A percentile compares a stretch with the other conserved stretches of the same genome.
Conservation (phyloP, 768 basidiomycete species). For the Pulveroboletus sp. region DNA sequence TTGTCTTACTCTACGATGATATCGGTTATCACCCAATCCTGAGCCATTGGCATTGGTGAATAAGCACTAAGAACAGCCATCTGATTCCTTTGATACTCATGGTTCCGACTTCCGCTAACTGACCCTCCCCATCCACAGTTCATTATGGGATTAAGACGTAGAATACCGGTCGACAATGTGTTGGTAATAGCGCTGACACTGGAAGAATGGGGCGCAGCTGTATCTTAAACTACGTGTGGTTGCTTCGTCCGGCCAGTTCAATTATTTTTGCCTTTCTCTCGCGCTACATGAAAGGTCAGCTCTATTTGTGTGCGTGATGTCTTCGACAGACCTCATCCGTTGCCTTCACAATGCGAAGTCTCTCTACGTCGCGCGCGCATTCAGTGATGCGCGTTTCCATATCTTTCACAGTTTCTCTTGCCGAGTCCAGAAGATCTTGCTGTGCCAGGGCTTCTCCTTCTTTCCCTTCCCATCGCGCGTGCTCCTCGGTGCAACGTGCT, state of each 20-base stretch:
- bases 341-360: constrained; percentile 55
- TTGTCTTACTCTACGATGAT: constrained; percentile 17
- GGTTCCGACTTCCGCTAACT: constrained; percentile 5
- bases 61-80: constrained; percentile 35
- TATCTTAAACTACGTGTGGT: background rate
- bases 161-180: background rate
- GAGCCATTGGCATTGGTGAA: constrained; percentile 32
- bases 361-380: constrained; percentile 72
- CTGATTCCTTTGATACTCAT: constrained; percentile 15
- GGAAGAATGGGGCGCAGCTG: background rate
- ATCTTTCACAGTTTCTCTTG: constrained; percentile 50
- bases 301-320: background rate
- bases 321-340: constrained; percentile 52
- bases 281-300: constrained; percentile 30
- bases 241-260: constrained; percentile 29
- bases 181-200: background rate
- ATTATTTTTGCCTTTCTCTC: constrained; percentile 52
- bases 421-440: constrained; percentile 45
- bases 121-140: background rate
- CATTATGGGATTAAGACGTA: background rate
- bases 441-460: constrained; percentile 44
- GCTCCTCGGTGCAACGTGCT: constrained; percentile 47
- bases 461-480: constrained; percentile 51
- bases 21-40: constrained; percentile 20
- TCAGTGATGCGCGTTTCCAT: constrained; percentile 60